Evolutionary conservation across 305 asterid genomes (phyloP).

Genomic region (Withania somnifera): DNA sequence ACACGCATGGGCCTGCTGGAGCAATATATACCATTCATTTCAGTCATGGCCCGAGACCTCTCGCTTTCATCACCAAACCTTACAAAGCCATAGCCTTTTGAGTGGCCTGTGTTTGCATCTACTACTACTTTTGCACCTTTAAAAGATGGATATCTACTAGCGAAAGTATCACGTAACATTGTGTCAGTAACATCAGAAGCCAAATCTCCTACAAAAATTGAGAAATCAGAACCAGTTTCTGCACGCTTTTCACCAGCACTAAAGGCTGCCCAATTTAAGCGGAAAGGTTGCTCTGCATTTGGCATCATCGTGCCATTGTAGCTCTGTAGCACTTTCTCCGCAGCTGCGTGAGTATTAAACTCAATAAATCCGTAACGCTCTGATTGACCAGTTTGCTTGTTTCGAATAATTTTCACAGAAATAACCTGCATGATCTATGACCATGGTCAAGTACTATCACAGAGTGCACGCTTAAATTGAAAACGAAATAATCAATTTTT

Average conservation of each 20-base stretch:
- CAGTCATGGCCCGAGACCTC: slow-evolving; percentile 73
- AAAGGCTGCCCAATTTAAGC: slow-evolving; percentile 96
- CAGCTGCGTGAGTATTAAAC: slow-evolving; percentile 64
- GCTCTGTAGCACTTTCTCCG: slow-evolving; percentile 77
- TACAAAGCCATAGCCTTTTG: slow-evolving; percentile 96
- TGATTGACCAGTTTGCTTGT: slow-evolving; percentile 94
- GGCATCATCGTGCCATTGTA: slow-evolving; percentile 71
- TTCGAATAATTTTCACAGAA: slow-evolving; percentile 87
- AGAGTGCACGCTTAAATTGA: neutral
- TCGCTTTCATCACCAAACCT: slow-evolving; percentile 89
- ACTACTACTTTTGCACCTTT: slow-evolving; percentile 92
- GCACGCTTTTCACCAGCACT: slow-evolving; percentile 83
- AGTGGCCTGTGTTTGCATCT: slow-evolving; percentile 77
- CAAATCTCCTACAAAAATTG: slow-evolving; percentile 93
- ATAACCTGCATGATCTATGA: slow-evolving; percentile 33
- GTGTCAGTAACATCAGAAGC: slow-evolving; percentile 88
- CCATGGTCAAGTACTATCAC: neutral
- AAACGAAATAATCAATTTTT: neutral
- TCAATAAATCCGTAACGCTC: slow-evolving; percentile 93
- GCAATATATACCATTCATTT: slow-evolving; percentile 88
- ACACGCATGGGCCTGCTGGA: slow-evolving; percentile 88
- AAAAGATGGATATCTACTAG: slow-evolving; percentile 74
- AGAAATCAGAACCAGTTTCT: slow-evolving; percentile 70
- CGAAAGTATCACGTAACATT: slow-evolving; percentile 73
- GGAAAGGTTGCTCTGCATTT: slow-evolving; percentile 72